A percentile compares a stretch with the other conserved stretches of the same genome.
Evolutionary conservation across 768 basidiomycete species (phyloP).

Genomic region (Lactarius hatsudake): DNA sequence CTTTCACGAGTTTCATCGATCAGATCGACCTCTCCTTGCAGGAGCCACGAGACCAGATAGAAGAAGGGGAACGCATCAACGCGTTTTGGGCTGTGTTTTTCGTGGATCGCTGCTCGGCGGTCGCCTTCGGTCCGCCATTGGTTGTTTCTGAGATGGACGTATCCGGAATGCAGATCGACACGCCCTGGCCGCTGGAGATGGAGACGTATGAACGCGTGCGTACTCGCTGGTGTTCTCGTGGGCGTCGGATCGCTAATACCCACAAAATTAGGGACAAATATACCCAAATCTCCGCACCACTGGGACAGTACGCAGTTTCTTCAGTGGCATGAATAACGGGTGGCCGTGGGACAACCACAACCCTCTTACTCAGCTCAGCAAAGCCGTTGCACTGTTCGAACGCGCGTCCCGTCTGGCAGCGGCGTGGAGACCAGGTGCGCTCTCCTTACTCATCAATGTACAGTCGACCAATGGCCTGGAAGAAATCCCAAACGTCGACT

Average conservation of each 20-base stretch:
- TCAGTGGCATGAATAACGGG: slow-evolving; percentile 38
- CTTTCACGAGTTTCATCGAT: slow-evolving; percentile 25
- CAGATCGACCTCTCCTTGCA: slow-evolving; percentile 34
- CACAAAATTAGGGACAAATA: slow-evolving; percentile 41
- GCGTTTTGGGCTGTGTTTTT: slow-evolving; percentile 63
- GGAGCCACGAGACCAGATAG: slow-evolving; percentile 44
- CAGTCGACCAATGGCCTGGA: background rate
- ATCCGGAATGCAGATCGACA: slow-evolving; percentile 36
- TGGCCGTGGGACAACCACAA: slow-evolving; percentile 37
- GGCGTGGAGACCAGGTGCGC: slow-evolving; percentile 35
- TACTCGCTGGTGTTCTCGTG: background rate
- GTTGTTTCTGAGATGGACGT: slow-evolving; percentile 57
- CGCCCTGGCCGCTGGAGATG: slow-evolving; percentile 41
- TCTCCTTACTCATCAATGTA: background rate
- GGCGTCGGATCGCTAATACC: slow-evolving; percentile 35
- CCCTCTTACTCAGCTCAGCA: slow-evolving; percentile 45
- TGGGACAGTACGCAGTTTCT: slow-evolving; percentile 50
- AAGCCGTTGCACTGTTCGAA: slow-evolving; percentile 59
- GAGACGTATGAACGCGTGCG: slow-evolving; percentile 35
- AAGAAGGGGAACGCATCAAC: slow-evolving; percentile 65
- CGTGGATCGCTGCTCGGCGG: slow-evolving; percentile 55
- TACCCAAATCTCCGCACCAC: slow-evolving; percentile 44
- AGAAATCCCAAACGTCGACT: slow-evolving; percentile 21
- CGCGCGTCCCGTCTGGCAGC: slow-evolving; percentile 52
- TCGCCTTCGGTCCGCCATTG: slow-evolving; percentile 50